Evolutionary conservation across 768 basidiomycete species (phyloP), one percentile per base, ranked within the genome.

Genomic region (Leccinum boreale): DNA sequence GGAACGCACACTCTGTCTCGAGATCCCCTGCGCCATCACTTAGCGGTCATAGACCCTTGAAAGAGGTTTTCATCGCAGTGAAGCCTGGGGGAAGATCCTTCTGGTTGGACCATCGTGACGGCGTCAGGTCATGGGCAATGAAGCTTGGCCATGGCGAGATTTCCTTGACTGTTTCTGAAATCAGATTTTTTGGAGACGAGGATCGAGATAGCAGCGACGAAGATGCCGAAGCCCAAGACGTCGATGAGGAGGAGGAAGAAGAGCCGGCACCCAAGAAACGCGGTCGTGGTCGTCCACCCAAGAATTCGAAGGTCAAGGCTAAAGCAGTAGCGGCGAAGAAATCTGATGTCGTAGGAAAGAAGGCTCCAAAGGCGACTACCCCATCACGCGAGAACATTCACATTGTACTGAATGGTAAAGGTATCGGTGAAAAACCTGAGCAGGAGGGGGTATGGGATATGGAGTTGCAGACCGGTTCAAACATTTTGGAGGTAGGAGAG

Each of bases 91-190:
- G 81, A 29, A 77, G 91, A 42, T 74, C 74, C 19, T 70, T 92
- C 39, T 74, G 73, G 29, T 74, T 93, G 29, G 85, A 90, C 64
- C 74, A 84, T 55, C 77, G 77, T 45, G 87, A 90, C 53, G 88
- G 90, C 4, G 91, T 92, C 50, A 83, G 80, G 66, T 82, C 74
- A 35, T 92, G 91, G 91, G 82, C 83, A 4, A 74, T 90, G 69
- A 78, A 85, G 49, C 77, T 92, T 33, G 75, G 76, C 10, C 74
- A 75, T 1, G 79, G 77, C 9, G 91, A 92, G 66, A 79, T 78
- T 3, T 78, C 77, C 3, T 53, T 92, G 17, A 70, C 79, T 56
- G 67, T 92, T 36, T 75, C 74, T 46, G 79, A 83, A 55, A 74
- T 90, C 50, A 73, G 71, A 21, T 86, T 86, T 55, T 61, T 83